Base-by-base conservation (phyloP, 495 filamentous ascomycete species). In the Penicillium chermesinum region DNA sequence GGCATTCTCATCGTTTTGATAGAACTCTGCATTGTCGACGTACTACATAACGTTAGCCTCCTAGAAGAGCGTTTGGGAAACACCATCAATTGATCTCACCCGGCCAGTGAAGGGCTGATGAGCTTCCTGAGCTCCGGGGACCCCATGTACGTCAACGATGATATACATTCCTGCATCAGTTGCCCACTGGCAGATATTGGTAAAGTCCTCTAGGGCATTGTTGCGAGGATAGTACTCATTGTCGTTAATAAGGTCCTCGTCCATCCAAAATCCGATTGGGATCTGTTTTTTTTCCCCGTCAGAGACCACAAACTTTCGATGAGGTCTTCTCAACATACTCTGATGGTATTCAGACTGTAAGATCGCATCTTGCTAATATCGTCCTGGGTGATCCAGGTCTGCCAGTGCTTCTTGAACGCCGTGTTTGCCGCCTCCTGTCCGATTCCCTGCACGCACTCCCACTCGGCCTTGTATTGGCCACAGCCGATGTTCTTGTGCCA, bases 81-180 rank as follows among this genome's bases (percentile, higher is more conserved):
- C n/a, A n/a, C n/a, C n/a, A n/a, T n/a, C n/a, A 30, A 30, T 30
- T 4, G 25, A 36, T 6, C 71, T 73, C 30, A 62, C 52, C 61
- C 82, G 79, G 3, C 80, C 81, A 3, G 82, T 84, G 53, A 72
- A 73, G 7, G 76, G 48, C 38, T 85, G 72, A 1, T 64, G 38
- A 0, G 74, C 46, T 13, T 66, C 59, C 48, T 86, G 82, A 0
- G 77, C 75, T 12, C 77, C 81, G 0, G 82, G 81, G 1, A 76
- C 80, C n/a, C 78, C 81, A 52, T 84, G 81, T 13, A 84, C 62
- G 49, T 83, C 82, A 46, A 85, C 72, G 38, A 86, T 83, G 46
- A 85, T 73, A 56, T 83, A 85, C 35, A 85, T 47, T 0, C 77
- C 78, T 2, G 66, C 64, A 43, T 81, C 69, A 21, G 66, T 71